phyloP scores from a whole-genome alignment of 1,139 yeast genomes.

The Protomyces pachydermus region DNA sequence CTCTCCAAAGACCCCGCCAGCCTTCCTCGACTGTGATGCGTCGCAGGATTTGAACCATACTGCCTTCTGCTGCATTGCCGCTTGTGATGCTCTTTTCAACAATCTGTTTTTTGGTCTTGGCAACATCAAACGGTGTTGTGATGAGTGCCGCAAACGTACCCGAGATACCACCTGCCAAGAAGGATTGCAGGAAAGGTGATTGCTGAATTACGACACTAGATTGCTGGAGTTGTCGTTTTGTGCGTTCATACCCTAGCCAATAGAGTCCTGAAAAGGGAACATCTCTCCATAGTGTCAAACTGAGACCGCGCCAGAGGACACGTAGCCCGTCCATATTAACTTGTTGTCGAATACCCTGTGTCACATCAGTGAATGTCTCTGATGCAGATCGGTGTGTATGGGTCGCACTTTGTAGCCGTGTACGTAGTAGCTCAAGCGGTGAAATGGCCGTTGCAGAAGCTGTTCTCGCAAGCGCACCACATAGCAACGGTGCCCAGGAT shows the following conservation, averaged over 20 bases:
- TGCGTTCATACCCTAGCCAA: conserved; percentile 75
- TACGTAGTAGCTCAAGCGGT: conserved; percentile 81
- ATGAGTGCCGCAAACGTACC: conserved; percentile 80
- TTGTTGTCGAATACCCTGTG: conserved; percentile 52
- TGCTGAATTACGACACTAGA: conserved; percentile 42
- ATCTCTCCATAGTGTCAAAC: conserved; percentile 89
- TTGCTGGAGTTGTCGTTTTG: conserved; percentile 23
- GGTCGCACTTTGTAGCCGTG: conserved; percentile 69
- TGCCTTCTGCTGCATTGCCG: conserved; percentile 23
- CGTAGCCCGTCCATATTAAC: conserved; percentile 55
- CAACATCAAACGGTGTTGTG: conserved; percentile 96
- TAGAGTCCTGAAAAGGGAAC: conserved; percentile 95
- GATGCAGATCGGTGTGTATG: conserved; percentile 23
- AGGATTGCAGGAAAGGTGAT: conserved; percentile 65
- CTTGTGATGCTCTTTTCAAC: conserved; percentile 37
- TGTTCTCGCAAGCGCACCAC: conserved; percentile 81
- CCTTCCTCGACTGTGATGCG: conserved; percentile 72
- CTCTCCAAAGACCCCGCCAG: conserved; percentile 68
- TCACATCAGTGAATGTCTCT: conserved; percentile 23
- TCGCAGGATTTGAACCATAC: conserved; percentile 62
- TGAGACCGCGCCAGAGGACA: conserved; percentile 75
- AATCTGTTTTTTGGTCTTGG: conserved; percentile 87
- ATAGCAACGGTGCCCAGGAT: conserved; percentile 59
- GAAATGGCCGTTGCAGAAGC: conserved; percentile 81
- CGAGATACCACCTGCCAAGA: conserved; percentile 75